Base-by-base conservation (phyloP, 305 asterid genomes). In the Ruellia speciosa region DNA sequence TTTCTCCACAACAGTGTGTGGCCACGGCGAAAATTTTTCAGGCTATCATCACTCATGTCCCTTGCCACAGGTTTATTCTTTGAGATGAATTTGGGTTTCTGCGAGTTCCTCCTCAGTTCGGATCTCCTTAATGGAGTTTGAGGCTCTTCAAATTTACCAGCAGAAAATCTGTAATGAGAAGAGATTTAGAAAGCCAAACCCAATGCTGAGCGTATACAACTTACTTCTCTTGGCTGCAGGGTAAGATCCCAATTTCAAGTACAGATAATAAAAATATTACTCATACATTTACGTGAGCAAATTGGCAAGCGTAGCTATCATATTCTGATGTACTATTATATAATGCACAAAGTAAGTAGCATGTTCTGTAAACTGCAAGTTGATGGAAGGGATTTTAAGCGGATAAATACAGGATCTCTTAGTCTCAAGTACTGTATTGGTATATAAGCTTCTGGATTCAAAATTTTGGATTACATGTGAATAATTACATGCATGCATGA, bases 41-140 rank as follows among this genome's bases (percentile, higher is more conserved):
- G 28, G 24, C 47, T 49, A 56, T 65, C 76, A 57, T 37, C 1
- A 10, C 49, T 60, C 33, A 63, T 45, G 31, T 68, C 77, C 60
- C 15, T 62, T 5, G 17, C 73, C 60, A 16, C 72, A 18, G 31
- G 11, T 17, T 11, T 31, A 59, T 56, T 60, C 64, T 72, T 61
- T 46, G 69, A 64, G 56, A 19, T 51, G 48, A 79, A 57, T 55
- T 68, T 76, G n/a, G 60, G 19, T 55, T 66, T 88, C 53, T 68
- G 66, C 10, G 75, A 70, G 66, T 66, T 79, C 74, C 81, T 79
- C 69, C 78, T 79, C 62, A 71, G 52, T 35, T 90, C 94, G 2
- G 74, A 72, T 18, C 77, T 75, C 60, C 88, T 75, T 19, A 81
- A 78, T 31, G 96, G 98, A 11, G 98, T 90, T 60, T 88, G 95